These are phyloP conservation scores for Globisporangium cystogenes DNA, from an alignment of 352 stramenopile genomes.

Conservation along the genomic window DNA sequence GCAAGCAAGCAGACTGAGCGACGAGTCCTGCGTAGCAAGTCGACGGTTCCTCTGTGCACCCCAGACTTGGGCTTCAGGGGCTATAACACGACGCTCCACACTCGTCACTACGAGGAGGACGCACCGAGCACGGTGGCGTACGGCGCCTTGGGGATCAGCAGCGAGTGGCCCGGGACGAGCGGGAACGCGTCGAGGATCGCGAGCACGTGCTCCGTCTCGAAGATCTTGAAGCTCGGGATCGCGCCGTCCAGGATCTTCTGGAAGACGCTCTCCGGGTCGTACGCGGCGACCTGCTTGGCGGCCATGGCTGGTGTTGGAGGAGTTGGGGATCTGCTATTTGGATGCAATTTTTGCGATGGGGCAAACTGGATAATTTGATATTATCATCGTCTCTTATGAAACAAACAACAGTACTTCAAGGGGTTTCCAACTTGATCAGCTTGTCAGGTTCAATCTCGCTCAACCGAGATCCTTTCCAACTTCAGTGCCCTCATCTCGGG, in stretches of 20 bases:
- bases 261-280: conserved; percentile 78
- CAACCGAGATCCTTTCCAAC: too few species aligned
- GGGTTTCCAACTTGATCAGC: too few species aligned
- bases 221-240: conserved; percentile 80
- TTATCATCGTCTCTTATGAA: too few species aligned
- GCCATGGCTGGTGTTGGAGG: too few species aligned
- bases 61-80: neutral
- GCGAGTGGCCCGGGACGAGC: conserved; percentile 49
- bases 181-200: conserved; percentile 83
- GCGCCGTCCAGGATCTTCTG: conserved; percentile 75
- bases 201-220: conserved; percentile 81
- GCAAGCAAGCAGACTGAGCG: neutral
- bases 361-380: too few species aligned
- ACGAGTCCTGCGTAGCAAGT: neutral
- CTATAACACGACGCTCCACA: neutral
- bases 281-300: conserved; percentile 14
- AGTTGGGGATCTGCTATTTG: too few species aligned
- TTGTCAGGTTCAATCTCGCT: too few species aligned
- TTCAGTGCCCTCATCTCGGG: too few species aligned
- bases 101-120: neutral
- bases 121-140: conserved; percentile 63
- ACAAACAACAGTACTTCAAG: too few species aligned
- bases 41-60: neutral
- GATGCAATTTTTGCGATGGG: too few species aligned
- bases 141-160: conserved; percentile 70